A percentile compares a stretch with the other conserved stretches of the same genome.
Conservation (phyloP, 176 grass and related monocot species). For the Tuctoria greenei region DNA sequence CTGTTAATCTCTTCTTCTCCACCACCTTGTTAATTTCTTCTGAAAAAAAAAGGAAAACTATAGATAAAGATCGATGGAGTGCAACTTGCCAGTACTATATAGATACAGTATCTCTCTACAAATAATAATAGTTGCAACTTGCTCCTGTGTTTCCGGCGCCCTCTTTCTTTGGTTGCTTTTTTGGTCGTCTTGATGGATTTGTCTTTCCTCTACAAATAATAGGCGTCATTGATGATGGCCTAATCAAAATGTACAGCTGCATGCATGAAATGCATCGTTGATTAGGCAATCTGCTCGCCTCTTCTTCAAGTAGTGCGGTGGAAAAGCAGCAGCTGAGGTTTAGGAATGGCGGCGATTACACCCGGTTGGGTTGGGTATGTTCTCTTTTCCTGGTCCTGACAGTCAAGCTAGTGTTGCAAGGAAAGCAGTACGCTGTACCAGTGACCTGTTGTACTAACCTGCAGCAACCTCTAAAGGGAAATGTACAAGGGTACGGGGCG, state of each 20-base stretch:
- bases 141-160: not conserved
- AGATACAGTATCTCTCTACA: not conserved
- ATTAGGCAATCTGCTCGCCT: not conserved
- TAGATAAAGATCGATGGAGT: not conserved
- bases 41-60: not conserved
- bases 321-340: not conserved
- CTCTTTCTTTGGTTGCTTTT: not conserved
- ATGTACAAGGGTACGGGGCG: not conserved
- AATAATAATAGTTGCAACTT: slow-evolving; percentile 13
- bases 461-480: not conserved
- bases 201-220: not conserved
- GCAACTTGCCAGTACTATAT: not conserved
- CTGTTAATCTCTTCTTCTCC: not conserved
- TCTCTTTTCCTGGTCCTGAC: not conserved
- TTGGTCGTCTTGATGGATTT: slow-evolving; percentile 27
- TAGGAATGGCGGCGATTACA: slow-evolving; percentile 36
- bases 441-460: not conserved
- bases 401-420: not conserved
- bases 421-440: too few species aligned
- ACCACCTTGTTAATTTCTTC: too few species aligned
- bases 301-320: not conserved
- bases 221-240: not conserved
- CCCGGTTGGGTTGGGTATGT: not conserved
- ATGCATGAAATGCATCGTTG: slow-evolving; percentile 3
- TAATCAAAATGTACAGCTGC: slow-evolving; percentile 6